A percentile compares a stretch with the other conserved stretches of the same genome.
Conservation (phyloP, 495 filamentous ascomycete genomes). For the Halenospora varia region DNA sequence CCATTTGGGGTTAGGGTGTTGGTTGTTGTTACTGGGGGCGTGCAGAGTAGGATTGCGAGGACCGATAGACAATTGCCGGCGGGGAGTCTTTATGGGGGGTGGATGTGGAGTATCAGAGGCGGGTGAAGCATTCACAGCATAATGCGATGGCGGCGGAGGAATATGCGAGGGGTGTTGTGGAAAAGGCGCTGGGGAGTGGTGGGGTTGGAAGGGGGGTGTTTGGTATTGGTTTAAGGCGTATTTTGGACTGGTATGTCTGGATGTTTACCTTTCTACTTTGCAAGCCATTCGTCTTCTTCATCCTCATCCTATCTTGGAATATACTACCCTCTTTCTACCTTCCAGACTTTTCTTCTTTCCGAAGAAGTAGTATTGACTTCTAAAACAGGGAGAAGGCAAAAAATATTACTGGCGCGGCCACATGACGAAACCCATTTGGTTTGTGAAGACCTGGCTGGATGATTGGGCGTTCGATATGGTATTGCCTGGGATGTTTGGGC, state of each 20-base stretch:
- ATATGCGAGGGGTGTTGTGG: conserved; percentile 57
- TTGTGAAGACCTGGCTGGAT: conserved; percentile 36
- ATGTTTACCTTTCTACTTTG: too few relatives aligned
- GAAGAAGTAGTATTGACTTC: too few relatives aligned
- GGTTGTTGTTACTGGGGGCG: conserved; percentile 58
- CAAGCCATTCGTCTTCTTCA: too few relatives aligned
- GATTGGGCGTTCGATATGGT: conserved; percentile 36
- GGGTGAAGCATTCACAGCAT: conserved; percentile 54
- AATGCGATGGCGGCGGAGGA: conserved; percentile 44
- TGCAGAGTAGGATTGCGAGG: conserved; percentile 54
- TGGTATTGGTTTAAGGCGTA: too few relatives aligned
- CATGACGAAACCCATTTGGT: conserved; percentile 41
- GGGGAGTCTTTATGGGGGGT: conserved; percentile 51
- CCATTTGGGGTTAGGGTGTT: conserved; percentile 45
- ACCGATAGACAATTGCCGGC: conserved; percentile 42
- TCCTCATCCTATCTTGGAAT: too few relatives aligned
- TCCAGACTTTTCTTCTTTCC: too few relatives aligned
- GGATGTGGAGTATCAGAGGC: conserved; percentile 43
- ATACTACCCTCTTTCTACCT: too few relatives aligned
- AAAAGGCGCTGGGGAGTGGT: conserved; percentile 44
- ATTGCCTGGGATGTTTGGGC: conserved; percentile 44
- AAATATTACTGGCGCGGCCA: conserved; percentile 55
- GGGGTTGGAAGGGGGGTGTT: too few relatives aligned
- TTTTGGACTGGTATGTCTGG: too few relatives aligned
- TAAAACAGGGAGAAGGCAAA: conserved; percentile 39